Conservation (phyloP, 345 rosid genomes). For the Eucalyptus tenuipes region DNA sequence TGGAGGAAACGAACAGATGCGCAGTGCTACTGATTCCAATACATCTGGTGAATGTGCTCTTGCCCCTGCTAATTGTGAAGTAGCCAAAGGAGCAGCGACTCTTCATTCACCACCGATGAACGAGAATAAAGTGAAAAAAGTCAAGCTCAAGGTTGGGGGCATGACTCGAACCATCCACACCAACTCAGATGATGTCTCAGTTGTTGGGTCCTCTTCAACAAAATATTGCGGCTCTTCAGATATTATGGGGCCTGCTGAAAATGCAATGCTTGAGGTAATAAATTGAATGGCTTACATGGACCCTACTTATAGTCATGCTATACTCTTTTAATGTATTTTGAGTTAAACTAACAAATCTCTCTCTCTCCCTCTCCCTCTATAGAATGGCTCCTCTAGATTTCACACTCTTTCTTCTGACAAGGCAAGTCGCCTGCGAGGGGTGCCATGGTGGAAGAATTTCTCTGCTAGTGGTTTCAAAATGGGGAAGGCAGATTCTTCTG, state of each 20-base stretch:
- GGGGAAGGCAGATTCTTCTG: constrained; percentile 38
- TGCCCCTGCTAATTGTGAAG: constrained; percentile 60
- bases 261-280: neutral
- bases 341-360: neutral
- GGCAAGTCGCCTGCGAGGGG: constrained; percentile 46
- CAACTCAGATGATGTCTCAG: constrained; percentile 28
- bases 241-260: neutral
- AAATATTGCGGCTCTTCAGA: constrained; percentile 18
- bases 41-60: constrained; percentile 57
- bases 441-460: constrained; percentile 63
- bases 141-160: constrained; percentile 63
- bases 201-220: constrained; percentile 22
- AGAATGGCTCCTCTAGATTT: constrained; percentile 6
- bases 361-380: neutral
- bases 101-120: neutral
- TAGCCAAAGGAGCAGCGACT: constrained; percentile 5
- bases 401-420: constrained; percentile 22
- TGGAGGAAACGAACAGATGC: neutral
- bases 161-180: constrained; percentile 34
- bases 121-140: constrained; percentile 47
- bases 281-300: neutral
- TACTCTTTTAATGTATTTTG: neutral
- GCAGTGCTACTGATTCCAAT: neutral
- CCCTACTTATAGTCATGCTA: neutral
- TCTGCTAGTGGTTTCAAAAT: constrained; percentile 32